These are phyloP conservation scores for Lichtheimia corymbifera DNA, from an alignment of 371 early-diverging fungal species.

Conservation along the genomic window DNA sequence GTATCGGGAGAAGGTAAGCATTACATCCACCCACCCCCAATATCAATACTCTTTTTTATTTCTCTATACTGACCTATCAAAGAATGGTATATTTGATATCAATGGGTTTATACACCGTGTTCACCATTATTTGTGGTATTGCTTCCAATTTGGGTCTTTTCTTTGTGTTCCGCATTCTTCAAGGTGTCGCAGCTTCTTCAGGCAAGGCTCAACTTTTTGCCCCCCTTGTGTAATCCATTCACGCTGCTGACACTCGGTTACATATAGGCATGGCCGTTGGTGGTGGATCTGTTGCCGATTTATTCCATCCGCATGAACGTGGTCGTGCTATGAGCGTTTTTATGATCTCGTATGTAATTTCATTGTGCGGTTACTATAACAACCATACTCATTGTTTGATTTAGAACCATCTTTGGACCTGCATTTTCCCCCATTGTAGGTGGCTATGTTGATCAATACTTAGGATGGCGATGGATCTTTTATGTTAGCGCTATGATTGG, in stretches of 20 bases:
- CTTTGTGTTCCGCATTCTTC: slow-evolving; percentile 39
- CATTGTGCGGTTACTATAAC: neutral
- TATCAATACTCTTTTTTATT: too few relatives aligned
- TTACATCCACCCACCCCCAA: too few relatives aligned
- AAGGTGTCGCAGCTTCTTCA: slow-evolving; percentile 37
- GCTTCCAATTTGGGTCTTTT: slow-evolving; percentile 31
- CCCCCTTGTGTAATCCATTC: too few relatives aligned
- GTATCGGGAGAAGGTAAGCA: slow-evolving; percentile 33
- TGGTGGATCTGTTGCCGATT: slow-evolving; percentile 42
- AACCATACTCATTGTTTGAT: neutral
- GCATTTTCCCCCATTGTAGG: slow-evolving; percentile 57
- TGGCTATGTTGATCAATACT: slow-evolving; percentile 51
- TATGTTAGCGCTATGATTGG: slow-evolving; percentile 55
- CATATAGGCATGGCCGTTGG: slow-evolving; percentile 31
- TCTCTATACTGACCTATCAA: too few relatives aligned
- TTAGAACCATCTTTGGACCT: slow-evolving; percentile 54
- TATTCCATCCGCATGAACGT: slow-evolving; percentile 37
- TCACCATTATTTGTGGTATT: slow-evolving; percentile 36
- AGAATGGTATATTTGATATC: slow-evolving; percentile 20
- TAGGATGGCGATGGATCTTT: slow-evolving; percentile 63
- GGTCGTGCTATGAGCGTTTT: slow-evolving; percentile 44
- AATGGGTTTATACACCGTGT: slow-evolving; percentile 29
- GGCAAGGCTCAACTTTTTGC: slow-evolving; percentile 10
- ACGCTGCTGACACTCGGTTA: too few relatives aligned
- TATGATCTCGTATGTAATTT: slow-evolving; percentile 29